Base-by-base conservation (phyloP, 768 basidiomycete species). In the Hypholoma sublateritium region DNA sequence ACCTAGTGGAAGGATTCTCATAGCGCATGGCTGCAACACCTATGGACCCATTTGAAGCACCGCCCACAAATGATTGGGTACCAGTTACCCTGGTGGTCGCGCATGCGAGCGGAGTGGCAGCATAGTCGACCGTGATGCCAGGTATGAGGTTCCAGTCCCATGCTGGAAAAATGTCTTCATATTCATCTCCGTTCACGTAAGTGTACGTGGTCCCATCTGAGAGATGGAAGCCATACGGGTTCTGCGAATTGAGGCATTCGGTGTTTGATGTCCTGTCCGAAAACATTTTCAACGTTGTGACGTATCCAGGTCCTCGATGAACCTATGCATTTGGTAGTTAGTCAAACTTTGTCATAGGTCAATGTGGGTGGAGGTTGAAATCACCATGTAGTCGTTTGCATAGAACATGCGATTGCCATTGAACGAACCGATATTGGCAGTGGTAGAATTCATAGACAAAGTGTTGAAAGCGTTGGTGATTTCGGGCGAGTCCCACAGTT, bases 81-180 rank as follows among this genome's bases (percentile, higher is more conserved):
- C 85, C 86, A 1, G 63, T 72, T 49, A 69, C 69, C 14, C 67
- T 58, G 1, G 79, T 75, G 16, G 67, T 62, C 17, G 58, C 66
- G 59, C 85, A 87, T 42, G 65, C 66, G 21, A 89, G 72, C 0
- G 74, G 64, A 0, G 86, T 87, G 6, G 72, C 80, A 16, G 68
- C 74, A 62, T 87, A 86, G 63, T 88, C 83, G 37, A 78, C 76
- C 1, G 88, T 89, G 22, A 72, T 88, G 1, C 88, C 87, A 4
- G 88, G 87, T 44, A 89, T 82, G 5, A 88, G 74, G 59, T 88
- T 84, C 88, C 88, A 89, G 69, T 89, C 86, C 87, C 87, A 87
- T 1, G 82, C 74, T 3, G 81, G 86, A 4, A 80, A 74, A 22
- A 88, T 88, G 61, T 88, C 86, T 63, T 86, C 83, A 65, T 88